Evolutionary conservation across 1,284 basidiomycete species (phyloP), one percentile per base, ranked within the genome.

Genomic region (Marasmius oreades): DNA sequence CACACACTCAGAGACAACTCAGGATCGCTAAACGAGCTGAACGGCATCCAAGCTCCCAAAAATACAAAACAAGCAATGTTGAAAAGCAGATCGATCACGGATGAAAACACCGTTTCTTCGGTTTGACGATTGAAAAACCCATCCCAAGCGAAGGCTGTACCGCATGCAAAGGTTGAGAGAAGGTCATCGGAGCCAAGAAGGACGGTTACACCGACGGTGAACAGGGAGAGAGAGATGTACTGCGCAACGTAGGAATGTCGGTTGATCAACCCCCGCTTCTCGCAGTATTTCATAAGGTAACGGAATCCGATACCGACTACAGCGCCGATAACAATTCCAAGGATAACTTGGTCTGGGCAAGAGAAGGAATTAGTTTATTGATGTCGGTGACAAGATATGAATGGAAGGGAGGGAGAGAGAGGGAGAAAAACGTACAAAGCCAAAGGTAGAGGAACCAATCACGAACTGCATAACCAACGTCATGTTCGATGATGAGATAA

Each of bases 71-170:
- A 85, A 20, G 92, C 90, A 59, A 91, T 83, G 74, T 95, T 95
- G 83, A 95, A 94, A 56, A 95, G 75, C 61, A 94, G 73, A 70
- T 94, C 95, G 68, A 99, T 93, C 65, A 99, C 96, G 72, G 92
- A 95, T 63, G 90, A 93, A 77, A 99, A 99, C 63, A 95, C 90
- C 26, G 91, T 83, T 69, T 95, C 92, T 69, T 97, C 95, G 1
- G 95, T 99, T 64, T 97, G 95, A 63, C 88, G 85, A 73, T 95
- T 95, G 79, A 98, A 98, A 79, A 97, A 98, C 60, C 95, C 93
- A 64, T 99, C 96, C 96, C 96, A 99, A 0, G 95, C 97, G 68
- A 98, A 99, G 1, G 95, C 94, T 3, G 92, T 89, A 22, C 97
- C 97, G 66, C 95, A 98, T 1, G 90, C 88, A 69, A 99, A 99